phyloP scores from a whole-genome alignment of 805 yeast genomes.

The Cyberlindnera maritima region DNA sequence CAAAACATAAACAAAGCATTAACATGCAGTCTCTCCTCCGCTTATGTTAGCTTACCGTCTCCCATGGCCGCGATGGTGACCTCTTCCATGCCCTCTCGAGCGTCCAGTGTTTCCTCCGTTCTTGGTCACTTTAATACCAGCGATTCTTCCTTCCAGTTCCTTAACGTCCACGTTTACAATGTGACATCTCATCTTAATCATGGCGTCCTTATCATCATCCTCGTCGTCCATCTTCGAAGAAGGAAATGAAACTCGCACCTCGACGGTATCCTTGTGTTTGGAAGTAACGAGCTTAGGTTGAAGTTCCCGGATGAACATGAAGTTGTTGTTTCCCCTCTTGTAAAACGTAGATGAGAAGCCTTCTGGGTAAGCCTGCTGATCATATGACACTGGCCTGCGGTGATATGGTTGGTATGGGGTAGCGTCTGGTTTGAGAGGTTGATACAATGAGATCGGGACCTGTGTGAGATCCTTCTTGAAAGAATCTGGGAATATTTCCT shows the following conservation, averaged over 20 bases:
- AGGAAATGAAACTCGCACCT: conserved; percentile 38
- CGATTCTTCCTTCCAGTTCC: conserved; percentile 39
- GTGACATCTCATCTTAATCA: conserved; percentile 35
- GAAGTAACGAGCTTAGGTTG: conserved; percentile 45
- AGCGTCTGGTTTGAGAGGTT: not conserved
- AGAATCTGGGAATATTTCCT: conserved; percentile 13
- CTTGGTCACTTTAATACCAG: conserved; percentile 26
- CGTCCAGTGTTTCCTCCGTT: not conserved
- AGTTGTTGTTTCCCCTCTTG: conserved; percentile 44
- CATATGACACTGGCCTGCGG: conserved; percentile 13
- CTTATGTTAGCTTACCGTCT: not conserved
- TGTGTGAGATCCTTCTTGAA: conserved; percentile 3
- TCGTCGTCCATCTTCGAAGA: conserved; percentile 23
- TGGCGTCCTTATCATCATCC: conserved; percentile 22
- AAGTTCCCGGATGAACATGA: conserved; percentile 49
- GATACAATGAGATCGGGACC: conserved; percentile 9
- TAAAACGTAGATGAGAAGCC: conserved; percentile 51
- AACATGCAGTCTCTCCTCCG: too few species aligned
- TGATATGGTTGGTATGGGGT: conserved; percentile 1
- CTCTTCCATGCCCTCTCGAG: conserved; percentile 1
- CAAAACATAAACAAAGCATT: too few species aligned
- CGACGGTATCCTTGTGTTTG: conserved; percentile 37
- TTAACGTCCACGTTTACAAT: conserved; percentile 41
- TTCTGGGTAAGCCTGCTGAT: conserved; percentile 37
- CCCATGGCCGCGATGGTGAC: conserved; percentile 3